A percentile compares a stretch with the other conserved stretches of the same genome.
Conservation (phyloP, 2,329 filamentous ascomycete species). For the Penicillium decumbens region DNA sequence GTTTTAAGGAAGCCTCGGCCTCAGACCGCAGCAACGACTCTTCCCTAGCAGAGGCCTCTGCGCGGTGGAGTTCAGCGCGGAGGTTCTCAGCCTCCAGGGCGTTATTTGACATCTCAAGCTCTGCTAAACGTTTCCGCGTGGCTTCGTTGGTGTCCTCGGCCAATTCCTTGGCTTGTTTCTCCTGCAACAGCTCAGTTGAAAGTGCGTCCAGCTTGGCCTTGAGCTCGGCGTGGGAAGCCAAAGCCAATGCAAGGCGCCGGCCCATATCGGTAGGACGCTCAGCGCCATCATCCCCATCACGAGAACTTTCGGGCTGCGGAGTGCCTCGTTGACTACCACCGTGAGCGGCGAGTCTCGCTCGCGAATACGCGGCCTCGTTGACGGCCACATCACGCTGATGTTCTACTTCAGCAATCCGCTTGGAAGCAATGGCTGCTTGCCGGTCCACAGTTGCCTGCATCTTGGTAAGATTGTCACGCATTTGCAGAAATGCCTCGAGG, state of each 20-base stretch:
- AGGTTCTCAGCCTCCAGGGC: conserved; percentile 80
- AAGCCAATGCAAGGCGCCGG: conserved; percentile 73
- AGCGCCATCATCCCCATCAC: conserved; percentile 52
- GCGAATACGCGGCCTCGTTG: conserved; percentile 89
- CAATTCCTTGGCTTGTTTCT: conserved; percentile 72
- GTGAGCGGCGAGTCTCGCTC: conserved; percentile 83
- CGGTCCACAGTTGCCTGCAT: conserved; percentile 87
- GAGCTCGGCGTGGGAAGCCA: conserved; percentile 76
- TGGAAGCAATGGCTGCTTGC: conserved; percentile 78
- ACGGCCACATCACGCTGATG: conserved; percentile 93
- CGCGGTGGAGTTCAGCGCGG: conserved; percentile 76
- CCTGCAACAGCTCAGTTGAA: conserved; percentile 68
- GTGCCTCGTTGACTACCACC: conserved; percentile 62
- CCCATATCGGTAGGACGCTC: conserved; percentile 71
- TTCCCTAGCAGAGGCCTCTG: conserved; percentile 72
- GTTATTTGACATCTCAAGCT: conserved; percentile 79
- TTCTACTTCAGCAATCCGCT: conserved; percentile 87
- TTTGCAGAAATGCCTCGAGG: conserved; percentile 84
- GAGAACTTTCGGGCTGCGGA: conserved; percentile 49
- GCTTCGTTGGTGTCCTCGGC: conserved; percentile 84
- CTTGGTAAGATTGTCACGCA: conserved; percentile 82
- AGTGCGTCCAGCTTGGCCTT: conserved; percentile 68
- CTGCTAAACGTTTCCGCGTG: conserved; percentile 74
- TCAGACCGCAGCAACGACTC: conserved; percentile 74
- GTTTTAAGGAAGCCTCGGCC: conserved; percentile 65